Evolutionary conservation across 371 early-diverging fungal genomes (phyloP), one percentile per base, ranked within the genome.

Genomic region (Lichtheimia ornata): DNA sequence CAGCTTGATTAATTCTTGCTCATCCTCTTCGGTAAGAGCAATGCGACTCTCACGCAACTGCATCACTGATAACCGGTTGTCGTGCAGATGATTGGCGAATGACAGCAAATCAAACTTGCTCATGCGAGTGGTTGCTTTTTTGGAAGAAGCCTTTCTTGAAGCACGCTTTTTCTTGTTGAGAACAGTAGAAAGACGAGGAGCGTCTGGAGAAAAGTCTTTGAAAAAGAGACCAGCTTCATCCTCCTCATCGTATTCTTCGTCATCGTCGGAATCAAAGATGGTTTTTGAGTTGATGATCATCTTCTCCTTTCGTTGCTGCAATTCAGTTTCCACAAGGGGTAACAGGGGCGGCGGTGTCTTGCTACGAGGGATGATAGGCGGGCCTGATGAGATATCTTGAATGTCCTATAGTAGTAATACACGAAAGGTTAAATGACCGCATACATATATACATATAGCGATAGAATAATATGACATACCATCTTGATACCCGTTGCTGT

Each of bases 21-120:
- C 81, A 53, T 80, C 81, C 15, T 74, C 75, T 55, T 77, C 72
- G 5, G 77, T 77, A 62, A 74, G 61, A 13, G 66, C 45, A 40
- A 77, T 69, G 7, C 58, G 59, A 30, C 72, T 75, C 18, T 76
- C 59, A 24, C 73, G 71, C 17, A 69, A 59, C 51, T 76, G 77
- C 15, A 79, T 64, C 17, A 79, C 67, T 0, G 80, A 79, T 18
- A 76, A 51, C 1, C 80, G 69, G 53, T 79, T 63, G 22, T 72
- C 72, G 56, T 79, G 77, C 20, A 79, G 59, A 56, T 79, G 77
- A 20, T 64, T 59, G 18, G 80, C 80, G 61, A 79, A 76, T 2
- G 70, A 66, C 17, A 70, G 64, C 9, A 79, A 55, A 57, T 79
- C 69, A 58, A 79, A 74, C 40, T 35, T 59, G 59, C 61, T 65